Evolutionary conservation across 768 basidiomycete genomes (phyloP).

Genomic region (Macrolepiota dolichaula): DNA sequence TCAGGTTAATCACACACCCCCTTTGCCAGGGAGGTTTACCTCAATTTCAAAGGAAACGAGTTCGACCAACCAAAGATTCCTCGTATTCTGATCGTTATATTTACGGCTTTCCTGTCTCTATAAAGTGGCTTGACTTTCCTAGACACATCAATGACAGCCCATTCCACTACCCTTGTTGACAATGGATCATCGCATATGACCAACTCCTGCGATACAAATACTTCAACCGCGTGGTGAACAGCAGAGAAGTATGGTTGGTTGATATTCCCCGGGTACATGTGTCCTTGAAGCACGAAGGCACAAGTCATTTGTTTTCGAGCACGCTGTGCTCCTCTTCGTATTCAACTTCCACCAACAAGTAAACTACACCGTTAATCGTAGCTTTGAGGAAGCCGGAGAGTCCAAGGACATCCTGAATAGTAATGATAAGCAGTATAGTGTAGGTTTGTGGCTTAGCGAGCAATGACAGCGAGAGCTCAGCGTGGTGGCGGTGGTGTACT

Average conservation of each 20-base stretch:
- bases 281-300: conserved; percentile 89
- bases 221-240: conserved; percentile 90
- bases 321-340: conserved; percentile 89
- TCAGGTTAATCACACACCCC: conserved; percentile 85
- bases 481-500: too few relatives aligned
- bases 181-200: conserved; percentile 96
- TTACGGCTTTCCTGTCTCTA: neutral
- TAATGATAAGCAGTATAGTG: conserved; percentile 83
- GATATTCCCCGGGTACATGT: conserved; percentile 84
- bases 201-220: conserved; percentile 83
- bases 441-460: too few relatives aligned
- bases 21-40: conserved; percentile 97
- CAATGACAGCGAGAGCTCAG: too few relatives aligned
- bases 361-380: conserved; percentile 94
- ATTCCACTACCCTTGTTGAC: conserved; percentile 94
- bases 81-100: conserved; percentile 1
- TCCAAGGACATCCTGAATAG: conserved; percentile 78
- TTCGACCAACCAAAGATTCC: conserved; percentile 95
- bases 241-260: conserved; percentile 86
- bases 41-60: conserved; percentile 98
- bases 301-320: conserved; percentile 93
- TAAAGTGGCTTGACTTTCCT: conserved; percentile 97
- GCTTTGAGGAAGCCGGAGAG: conserved; percentile 81
- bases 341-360: conserved; percentile 95
- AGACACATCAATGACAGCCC: conserved; percentile 94